Conservation (phyloP, 768 basidiomycete genomes). For the Agaricus subrufescens region DNA sequence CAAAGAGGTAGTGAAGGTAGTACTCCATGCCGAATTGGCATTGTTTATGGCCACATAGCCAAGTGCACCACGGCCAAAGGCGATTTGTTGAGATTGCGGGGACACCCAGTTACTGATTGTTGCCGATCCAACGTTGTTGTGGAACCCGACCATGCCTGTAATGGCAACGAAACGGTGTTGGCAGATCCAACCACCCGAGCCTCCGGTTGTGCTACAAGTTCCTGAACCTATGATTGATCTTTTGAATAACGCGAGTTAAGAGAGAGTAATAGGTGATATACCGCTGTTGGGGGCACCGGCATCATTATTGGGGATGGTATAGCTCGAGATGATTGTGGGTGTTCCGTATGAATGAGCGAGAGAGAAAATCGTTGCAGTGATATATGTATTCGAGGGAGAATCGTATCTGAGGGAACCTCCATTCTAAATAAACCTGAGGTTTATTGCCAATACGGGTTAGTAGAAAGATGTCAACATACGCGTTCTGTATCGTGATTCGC, state of each 20-base stretch:
- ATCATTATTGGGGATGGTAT: conserved; percentile 44
- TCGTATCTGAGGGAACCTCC: conserved; percentile 51
- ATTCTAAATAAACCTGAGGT: conserved; percentile 28
- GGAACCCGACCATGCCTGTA: conserved; percentile 61
- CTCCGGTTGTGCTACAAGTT: conserved; percentile 45
- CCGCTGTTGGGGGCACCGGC: conserved; percentile 60
- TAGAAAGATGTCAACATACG: conserved; percentile 19
- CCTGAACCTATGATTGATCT: conserved; percentile 29
- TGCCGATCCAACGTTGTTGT: conserved; percentile 50
- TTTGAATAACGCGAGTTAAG: neutral
- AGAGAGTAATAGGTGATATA: conserved; percentile 11
- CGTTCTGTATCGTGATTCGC: conserved; percentile 70
- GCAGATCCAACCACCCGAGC: conserved; percentile 59
- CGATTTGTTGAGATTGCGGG: conserved; percentile 54
- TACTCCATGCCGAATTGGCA: conserved; percentile 47
- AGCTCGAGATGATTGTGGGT: conserved; percentile 59
- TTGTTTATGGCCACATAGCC: conserved; percentile 59
- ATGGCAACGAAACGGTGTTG: conserved; percentile 60
- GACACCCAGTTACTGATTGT: conserved; percentile 54
- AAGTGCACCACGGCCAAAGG: conserved; percentile 55
- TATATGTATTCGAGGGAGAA: conserved; percentile 63
- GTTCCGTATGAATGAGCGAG: conserved; percentile 67
- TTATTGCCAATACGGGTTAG: neutral
- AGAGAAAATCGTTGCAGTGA: conserved; percentile 56
- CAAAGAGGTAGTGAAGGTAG: conserved; percentile 53